Evolutionary conservation across 768 basidiomycete species (phyloP).

Genomic region (Mrakia hoshinonis): DNA sequence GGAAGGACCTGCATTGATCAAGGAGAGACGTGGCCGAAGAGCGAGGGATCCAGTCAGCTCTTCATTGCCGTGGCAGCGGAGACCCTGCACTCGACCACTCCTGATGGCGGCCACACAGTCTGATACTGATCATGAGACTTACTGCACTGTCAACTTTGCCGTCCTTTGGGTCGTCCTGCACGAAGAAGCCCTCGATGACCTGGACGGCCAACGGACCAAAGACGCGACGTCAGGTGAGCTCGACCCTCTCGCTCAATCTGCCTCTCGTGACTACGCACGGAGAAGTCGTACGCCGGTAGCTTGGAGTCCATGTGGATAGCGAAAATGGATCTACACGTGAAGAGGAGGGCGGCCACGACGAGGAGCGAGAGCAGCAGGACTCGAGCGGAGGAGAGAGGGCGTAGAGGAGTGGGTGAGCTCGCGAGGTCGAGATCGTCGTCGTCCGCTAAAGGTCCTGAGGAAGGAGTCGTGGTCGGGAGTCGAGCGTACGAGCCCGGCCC

Average conservation of each 20-base stretch:
- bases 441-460: no score
- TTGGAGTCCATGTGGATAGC: neutral
- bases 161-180: neutral
- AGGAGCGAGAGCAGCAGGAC: neutral
- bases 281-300: neutral
- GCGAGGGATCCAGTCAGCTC: no score
- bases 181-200: constrained; percentile 15
- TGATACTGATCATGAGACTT: neutral
- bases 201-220: neutral
- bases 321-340: neutral
- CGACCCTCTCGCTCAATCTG: neutral
- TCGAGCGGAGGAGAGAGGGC: neutral
- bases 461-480: no score
- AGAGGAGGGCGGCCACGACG: neutral
- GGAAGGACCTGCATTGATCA: constrained; percentile 1
- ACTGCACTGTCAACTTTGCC: constrained; percentile 5
- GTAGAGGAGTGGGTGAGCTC: no score
- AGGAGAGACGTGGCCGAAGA: neutral
- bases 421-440: no score
- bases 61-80: no score
- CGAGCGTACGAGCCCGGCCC: no score
- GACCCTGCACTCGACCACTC: no score
- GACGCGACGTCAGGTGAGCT: neutral
- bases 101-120: no score
- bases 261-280: neutral